Evolutionary conservation across 495 filamentous ascomycete species (phyloP).

Genomic region (Mytilinidion resinicola): DNA sequence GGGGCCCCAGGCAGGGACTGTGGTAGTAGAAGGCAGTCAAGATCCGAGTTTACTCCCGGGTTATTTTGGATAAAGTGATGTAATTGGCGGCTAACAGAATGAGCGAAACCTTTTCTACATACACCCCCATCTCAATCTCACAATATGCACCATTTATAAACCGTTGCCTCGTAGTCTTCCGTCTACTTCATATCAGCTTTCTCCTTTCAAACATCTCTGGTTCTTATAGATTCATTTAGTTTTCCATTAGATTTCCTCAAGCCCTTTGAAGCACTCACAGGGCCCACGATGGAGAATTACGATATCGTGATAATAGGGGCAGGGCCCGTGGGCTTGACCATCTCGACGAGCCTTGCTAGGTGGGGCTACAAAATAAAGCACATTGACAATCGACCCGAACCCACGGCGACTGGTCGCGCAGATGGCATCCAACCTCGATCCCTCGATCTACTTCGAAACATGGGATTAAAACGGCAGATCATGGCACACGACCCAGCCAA

Average conservation of each 20-base stretch:
- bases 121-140: no score
- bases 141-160: no score
- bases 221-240: no score
- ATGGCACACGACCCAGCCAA: constrained; percentile 61
- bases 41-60: no score
- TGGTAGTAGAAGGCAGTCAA: no score
- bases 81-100: no score
- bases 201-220: no score
- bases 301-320: constrained; percentile 83
- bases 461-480: constrained; percentile 57
- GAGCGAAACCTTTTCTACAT: no score
- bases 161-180: no score
- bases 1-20: no score
- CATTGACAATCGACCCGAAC: constrained; percentile 58
- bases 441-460: constrained; percentile 60
- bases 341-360: constrained; percentile 71
- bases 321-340: constrained; percentile 78
- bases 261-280: background rate
- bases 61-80: no score
- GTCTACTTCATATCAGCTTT: no score
- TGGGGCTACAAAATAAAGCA: constrained; percentile 66
- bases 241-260: background rate
- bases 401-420: constrained; percentile 61
- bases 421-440: constrained; percentile 72
- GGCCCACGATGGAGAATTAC: constrained; percentile 42